A percentile compares a stretch with the other conserved stretches of the same genome.
These are phyloP conservation scores for Endocalyx cinctus DNA, from an alignment of 2,329 filamentous ascomycete species.

Conservation along the genomic window DNA sequence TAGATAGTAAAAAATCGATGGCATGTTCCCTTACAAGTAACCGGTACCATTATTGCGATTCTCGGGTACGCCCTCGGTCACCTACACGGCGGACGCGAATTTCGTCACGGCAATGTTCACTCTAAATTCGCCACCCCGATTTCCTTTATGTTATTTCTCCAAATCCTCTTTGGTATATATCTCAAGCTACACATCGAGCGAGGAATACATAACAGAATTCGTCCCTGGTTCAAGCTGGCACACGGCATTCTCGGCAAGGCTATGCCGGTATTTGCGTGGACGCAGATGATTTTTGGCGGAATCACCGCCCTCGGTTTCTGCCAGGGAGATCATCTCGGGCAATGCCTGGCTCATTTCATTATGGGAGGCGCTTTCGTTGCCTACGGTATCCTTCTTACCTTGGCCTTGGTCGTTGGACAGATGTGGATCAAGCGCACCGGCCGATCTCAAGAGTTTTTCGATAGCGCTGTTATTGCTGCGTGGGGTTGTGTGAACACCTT, in stretches of 20 bases:
- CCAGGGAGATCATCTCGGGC: constrained; percentile 82
- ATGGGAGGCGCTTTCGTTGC: constrained; percentile 97
- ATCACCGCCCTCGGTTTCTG: constrained; percentile 93
- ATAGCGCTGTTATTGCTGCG: constrained; percentile 81
- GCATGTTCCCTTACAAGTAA: constrained; percentile 85
- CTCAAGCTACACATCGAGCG: constrained; percentile 84
- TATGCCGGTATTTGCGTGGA: constrained; percentile 83
- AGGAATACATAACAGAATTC: constrained; percentile 74
- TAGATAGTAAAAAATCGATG: constrained; percentile 86
- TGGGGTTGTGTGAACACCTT: constrained; percentile 99
- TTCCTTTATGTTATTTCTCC: constrained; percentile 72
- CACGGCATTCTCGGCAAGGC: constrained; percentile 83
- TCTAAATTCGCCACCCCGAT: constrained; percentile 73
- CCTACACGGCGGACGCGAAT: constrained; percentile 82
- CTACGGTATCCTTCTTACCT: constrained; percentile 83
- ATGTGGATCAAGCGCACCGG: constrained; percentile 77
- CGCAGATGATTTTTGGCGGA: constrained; percentile 92
- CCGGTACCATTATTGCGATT: constrained; percentile 70
- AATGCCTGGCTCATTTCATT: constrained; percentile 95
- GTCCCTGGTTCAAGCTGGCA: constrained; percentile 63
- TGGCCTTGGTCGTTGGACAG: constrained; percentile 84
- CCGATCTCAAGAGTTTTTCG: constrained; percentile 94
- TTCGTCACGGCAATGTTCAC: constrained; percentile 71
- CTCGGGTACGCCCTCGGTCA: constrained; percentile 90
- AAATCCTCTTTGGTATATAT: constrained; percentile 79